phyloP scores from a whole-genome alignment of 2,329 filamentous ascomycete species.

The Helotiales sp. region DNA sequence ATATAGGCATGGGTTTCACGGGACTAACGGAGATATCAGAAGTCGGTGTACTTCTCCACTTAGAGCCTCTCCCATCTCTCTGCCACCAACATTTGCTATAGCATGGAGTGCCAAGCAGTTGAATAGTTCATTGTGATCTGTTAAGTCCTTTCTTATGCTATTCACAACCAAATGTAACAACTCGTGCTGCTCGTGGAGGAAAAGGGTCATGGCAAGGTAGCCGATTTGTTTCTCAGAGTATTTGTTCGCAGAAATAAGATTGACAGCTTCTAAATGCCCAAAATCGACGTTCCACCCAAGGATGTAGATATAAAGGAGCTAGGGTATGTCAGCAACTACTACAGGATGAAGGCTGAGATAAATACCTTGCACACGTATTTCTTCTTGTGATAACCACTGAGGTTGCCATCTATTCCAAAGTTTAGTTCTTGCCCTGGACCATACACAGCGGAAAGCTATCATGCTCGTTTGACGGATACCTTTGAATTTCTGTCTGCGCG shows the following conservation, averaged over 20 bases:
- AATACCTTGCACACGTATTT: conserved; percentile 98
- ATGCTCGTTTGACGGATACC: conserved; percentile 41
- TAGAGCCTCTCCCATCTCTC: conserved; percentile 95
- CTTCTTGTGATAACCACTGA: conserved; percentile 98
- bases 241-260: conserved; percentile 92
- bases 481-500: conserved; percentile 85
- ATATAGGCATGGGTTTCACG: background rate
- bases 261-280: conserved; percentile 96
- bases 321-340: conserved; percentile 3
- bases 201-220: conserved; percentile 94
- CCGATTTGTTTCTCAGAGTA: conserved; percentile 99
- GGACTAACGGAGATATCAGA: conserved; percentile 84
- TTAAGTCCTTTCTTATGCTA: conserved; percentile 93
- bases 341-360: background rate
- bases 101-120: conserved; percentile 96
- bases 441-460: background rate
- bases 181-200: conserved; percentile 96
- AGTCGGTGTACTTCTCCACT: conserved; percentile 90
- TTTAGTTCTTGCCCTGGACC: background rate
- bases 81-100: conserved; percentile 94
- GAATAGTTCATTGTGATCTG: conserved; percentile 95
- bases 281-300: conserved; percentile 99
- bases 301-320: conserved; percentile 96
- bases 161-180: conserved; percentile 95
- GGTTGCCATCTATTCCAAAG: conserved; percentile 64